These are phyloP conservation scores for Salix suchowensis DNA, from an alignment of 345 rosid species.

Conservation along the genomic window DNA sequence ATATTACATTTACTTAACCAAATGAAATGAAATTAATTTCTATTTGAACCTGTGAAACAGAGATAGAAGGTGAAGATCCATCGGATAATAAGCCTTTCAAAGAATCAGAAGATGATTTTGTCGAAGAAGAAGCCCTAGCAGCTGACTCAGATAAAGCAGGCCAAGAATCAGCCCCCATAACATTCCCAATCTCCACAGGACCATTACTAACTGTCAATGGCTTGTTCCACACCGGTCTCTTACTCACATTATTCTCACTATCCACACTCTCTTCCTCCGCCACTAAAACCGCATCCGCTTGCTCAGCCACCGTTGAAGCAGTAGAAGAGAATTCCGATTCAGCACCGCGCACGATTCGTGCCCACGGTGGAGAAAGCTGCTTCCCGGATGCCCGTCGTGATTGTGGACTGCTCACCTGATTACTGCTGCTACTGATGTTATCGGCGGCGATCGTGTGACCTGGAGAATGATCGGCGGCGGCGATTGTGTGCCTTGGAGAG, in stretches of 20 bases:
- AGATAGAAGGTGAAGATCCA: constrained; percentile 38
- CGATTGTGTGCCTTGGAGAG: neutral
- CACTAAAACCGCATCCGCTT: constrained; percentile 16
- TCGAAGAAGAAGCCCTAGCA: constrained; percentile 37
- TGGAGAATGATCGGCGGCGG: neutral
- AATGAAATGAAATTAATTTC: neutral
- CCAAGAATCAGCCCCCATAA: constrained; percentile 61
- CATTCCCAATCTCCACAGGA: constrained; percentile 44
- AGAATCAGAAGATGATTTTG: constrained; percentile 38
- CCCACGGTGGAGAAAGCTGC: constrained; percentile 41
- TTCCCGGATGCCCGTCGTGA: constrained; percentile 15
- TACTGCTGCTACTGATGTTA: neutral
- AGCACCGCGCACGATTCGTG: constrained; percentile 34
- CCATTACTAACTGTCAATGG: constrained; percentile 45
- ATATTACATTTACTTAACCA: neutral
- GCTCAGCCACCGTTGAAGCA: neutral
- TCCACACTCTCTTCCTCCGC: constrained; percentile 35
- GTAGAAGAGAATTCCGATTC: constrained; percentile 33
- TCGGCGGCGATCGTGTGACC: neutral
- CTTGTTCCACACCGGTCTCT: constrained; percentile 65
- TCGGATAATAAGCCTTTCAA: constrained; percentile 35
- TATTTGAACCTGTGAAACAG: constrained; percentile 33
- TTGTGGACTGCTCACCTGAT: constrained; percentile 15
- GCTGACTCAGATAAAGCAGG: constrained; percentile 62
- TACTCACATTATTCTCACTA: constrained; percentile 47